Evolutionary conservation across 2,329 filamentous ascomycete species (phyloP).

Genomic region (Trichoderma breve): DNA sequence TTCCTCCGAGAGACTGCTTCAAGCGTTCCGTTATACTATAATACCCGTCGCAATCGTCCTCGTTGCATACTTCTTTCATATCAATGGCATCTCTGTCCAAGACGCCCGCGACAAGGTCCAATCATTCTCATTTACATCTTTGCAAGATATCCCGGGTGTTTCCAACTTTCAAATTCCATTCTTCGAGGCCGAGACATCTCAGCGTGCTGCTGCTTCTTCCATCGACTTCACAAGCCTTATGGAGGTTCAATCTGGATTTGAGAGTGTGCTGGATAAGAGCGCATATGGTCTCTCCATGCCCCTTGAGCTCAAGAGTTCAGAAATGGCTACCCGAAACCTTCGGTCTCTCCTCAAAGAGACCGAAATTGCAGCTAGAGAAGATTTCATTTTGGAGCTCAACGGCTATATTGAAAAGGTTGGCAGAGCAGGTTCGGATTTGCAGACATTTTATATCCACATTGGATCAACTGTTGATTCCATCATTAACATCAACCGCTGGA

Average conservation of each 20-base stretch:
- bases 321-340: constrained; percentile 71
- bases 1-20: background rate
- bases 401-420: constrained; percentile 70
- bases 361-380: constrained; percentile 62
- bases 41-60: constrained; percentile 62
- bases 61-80: constrained; percentile 59
- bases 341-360: constrained; percentile 70
- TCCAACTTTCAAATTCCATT: constrained; percentile 63
- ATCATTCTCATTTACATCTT: constrained; percentile 54
- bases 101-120: constrained; percentile 63
- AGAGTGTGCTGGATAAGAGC: constrained; percentile 68
- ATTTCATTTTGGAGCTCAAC: constrained; percentile 73
- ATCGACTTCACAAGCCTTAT: constrained; percentile 75
- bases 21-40: constrained; percentile 58
- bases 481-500: constrained; percentile 74
- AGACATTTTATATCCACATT: constrained; percentile 74
- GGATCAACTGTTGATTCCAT: constrained; percentile 72
- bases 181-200: constrained; percentile 45
- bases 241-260: constrained; percentile 70
- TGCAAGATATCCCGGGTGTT: constrained; percentile 68
- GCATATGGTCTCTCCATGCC: constrained; percentile 66
- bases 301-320: constrained; percentile 75
- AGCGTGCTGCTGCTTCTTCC: constrained; percentile 29
- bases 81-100: constrained; percentile 56
- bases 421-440: constrained; percentile 63